These are phyloP conservation scores for Steccherinum ochraceum DNA, from an alignment of 768 basidiomycete species.

Conservation along the genomic window DNA sequence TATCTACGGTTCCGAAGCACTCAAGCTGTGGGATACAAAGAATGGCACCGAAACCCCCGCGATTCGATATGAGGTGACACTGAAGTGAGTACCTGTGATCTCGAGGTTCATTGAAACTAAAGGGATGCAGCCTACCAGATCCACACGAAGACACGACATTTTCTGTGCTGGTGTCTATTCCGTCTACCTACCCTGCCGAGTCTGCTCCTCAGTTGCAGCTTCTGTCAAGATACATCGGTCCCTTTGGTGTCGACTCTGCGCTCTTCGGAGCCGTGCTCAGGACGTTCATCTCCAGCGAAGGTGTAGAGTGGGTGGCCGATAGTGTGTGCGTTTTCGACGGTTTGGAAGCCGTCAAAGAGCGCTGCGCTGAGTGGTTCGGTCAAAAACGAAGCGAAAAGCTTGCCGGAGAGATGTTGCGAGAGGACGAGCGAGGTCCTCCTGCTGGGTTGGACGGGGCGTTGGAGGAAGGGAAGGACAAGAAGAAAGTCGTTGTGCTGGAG, in stretches of 20 bases:
- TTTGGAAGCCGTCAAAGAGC: constrained; percentile 66
- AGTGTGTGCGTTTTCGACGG: constrained; percentile 85
- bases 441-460: constrained; percentile 1
- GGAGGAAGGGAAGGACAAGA: constrained; percentile 10
- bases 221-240: constrained; percentile 76
- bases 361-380: constrained; percentile 63
- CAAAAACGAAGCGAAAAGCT: constrained; percentile 53
- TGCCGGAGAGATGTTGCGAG: constrained; percentile 48
- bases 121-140: constrained; percentile 3
- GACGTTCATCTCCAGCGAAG: constrained; percentile 72
- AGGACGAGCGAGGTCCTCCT: constrained; percentile 30
- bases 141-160: constrained; percentile 21
- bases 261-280: constrained; percentile 75
- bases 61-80: constrained; percentile 58
- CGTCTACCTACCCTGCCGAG: constrained; percentile 52
- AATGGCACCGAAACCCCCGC: constrained; percentile 19
- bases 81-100: constrained; percentile 46
- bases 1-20: constrained; percentile 68
- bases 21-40: constrained; percentile 48
- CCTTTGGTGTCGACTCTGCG: constrained; percentile 64
- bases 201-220: constrained; percentile 80
- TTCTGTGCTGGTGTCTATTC: constrained; percentile 37
- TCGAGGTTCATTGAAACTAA: background rate
- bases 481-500: constrained; percentile 4
- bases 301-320: constrained; percentile 72